phyloP scores from a whole-genome alignment of 345 rosid genomes.

The Dipteronia sinensis region DNA sequence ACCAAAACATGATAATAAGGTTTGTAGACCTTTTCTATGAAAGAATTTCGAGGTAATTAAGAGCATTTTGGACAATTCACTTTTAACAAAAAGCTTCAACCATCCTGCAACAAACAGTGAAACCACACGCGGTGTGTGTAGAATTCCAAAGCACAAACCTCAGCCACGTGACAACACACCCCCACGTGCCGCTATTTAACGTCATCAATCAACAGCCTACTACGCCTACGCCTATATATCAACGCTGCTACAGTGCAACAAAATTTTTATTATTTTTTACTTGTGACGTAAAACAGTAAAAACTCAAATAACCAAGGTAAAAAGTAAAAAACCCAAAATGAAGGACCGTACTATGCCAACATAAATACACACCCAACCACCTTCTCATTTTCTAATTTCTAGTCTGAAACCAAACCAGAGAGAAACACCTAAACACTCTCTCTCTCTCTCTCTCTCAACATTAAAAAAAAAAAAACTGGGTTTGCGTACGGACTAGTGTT shows the following conservation, averaged over 20 bases:
- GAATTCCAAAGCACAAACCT: constrained; percentile 26
- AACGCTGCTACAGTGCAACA: too few species aligned
- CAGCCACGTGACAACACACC: constrained; percentile 48
- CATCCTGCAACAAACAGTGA: constrained; percentile 9
- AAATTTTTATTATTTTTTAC: not conserved
- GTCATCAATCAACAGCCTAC: constrained; percentile 27
- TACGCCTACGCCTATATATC: not conserved
- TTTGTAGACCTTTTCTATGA: not conserved
- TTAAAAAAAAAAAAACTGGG: not conserved
- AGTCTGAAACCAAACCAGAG: constrained; percentile 6
- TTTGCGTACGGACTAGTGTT: constrained; percentile 30
- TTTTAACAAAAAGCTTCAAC: not conserved
- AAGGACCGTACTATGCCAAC: constrained; percentile 21
- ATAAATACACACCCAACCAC: constrained; percentile 49
- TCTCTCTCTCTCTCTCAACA: not conserved
- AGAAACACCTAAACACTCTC: not conserved
- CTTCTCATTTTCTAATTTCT: not conserved
- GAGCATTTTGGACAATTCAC: not conserved
- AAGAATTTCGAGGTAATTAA: not conserved
- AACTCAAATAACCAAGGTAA: not conserved
- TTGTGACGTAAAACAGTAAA: not conserved
- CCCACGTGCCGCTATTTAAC: constrained; percentile 46
- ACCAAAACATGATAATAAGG: not conserved
- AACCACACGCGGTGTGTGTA: constrained; percentile 25
- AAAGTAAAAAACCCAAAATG: too few species aligned